Evolutionary conservation across 176 grass and related monocot species (phyloP).

Genomic region (Neostapfia colusana): DNA sequence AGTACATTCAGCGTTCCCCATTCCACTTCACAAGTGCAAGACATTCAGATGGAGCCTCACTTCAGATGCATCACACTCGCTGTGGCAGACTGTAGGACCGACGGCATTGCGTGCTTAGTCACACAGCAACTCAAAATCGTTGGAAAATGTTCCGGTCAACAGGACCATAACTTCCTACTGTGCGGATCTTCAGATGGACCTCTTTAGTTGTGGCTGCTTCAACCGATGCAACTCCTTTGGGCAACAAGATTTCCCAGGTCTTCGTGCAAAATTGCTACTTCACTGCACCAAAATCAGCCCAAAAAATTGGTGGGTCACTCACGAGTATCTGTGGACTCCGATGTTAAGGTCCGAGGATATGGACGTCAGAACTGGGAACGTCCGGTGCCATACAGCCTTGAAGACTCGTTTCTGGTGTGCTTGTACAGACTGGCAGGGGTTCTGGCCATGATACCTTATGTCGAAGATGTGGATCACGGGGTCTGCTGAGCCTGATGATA

Average conservation of each 20-base stretch:
- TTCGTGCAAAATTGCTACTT: not conserved
- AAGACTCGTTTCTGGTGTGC: constrained; percentile 95
- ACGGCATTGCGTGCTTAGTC: not conserved
- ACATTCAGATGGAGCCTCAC: not conserved
- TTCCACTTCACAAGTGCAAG: not conserved
- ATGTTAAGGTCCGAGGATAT: constrained; percentile 96
- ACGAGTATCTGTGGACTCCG: constrained; percentile 73
- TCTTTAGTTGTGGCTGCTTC: not conserved
- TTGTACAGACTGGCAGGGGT: constrained; percentile 76
- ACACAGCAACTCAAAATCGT: not conserved
- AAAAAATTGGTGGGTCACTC: not conserved
- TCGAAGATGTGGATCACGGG: constrained; percentile 93
- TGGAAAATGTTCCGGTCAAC: not conserved
- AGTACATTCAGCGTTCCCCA: not conserved
- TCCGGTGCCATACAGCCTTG: constrained; percentile 88
- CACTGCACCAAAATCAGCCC: not conserved
- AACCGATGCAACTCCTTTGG: not conserved
- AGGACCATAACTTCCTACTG: constrained; percentile 4
- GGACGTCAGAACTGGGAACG: constrained; percentile 69
- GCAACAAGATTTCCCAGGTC: not conserved
- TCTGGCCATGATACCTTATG: constrained; percentile 62
- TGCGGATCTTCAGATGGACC: not conserved
- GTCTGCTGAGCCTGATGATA: constrained; percentile 85
- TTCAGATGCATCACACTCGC: not conserved
- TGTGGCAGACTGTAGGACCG: not conserved